phyloP scores from a whole-genome alignment of 805 yeast genomes.

The Yamadazyma akitaensis region DNA sequence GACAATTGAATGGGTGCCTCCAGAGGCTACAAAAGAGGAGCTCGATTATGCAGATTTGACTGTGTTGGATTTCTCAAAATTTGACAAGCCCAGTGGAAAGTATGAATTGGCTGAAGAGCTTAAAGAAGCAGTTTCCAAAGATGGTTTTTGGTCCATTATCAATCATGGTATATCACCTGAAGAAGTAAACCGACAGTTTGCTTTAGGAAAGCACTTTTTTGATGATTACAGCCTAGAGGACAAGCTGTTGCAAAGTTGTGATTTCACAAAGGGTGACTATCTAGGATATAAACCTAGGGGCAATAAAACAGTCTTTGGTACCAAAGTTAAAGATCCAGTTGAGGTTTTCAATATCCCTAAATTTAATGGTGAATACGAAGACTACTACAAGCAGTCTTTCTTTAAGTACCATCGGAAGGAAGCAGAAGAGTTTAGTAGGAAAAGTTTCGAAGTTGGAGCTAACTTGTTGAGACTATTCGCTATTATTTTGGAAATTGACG shows the following conservation, averaged over 20 bases:
- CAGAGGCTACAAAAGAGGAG: conserved; percentile 22
- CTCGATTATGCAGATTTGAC: conserved; percentile 32
- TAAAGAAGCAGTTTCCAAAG: conserved; percentile 24
- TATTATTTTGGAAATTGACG: conserved; percentile 28
- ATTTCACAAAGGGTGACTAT: conserved; percentile 28
- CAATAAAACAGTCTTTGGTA: conserved; percentile 28
- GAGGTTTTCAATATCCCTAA: conserved; percentile 33
- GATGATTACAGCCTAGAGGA: conserved; percentile 24
- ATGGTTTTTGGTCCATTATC: conserved; percentile 31
- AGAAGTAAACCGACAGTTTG: conserved; percentile 23
- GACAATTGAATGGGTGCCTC: conserved; percentile 20
- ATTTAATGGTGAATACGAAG: conserved; percentile 21
- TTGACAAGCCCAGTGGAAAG: conserved; percentile 26
- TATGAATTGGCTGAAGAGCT: conserved; percentile 24
- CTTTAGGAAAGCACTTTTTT: conserved; percentile 27
- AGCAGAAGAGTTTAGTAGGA: conserved; percentile 20
- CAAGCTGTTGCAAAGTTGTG: conserved; percentile 21
- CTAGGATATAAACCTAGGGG: conserved; percentile 32
- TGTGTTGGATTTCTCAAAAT: conserved; percentile 24
- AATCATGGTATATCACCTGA: conserved; percentile 24
- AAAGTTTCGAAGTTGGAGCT: conserved; percentile 15
- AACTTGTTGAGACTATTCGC: conserved; percentile 27
- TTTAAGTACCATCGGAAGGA: conserved; percentile 21
- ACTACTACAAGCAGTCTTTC: conserved; percentile 14
- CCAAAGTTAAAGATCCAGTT: conserved; percentile 26